Conservation (phyloP, 2,329 filamentous ascomycete genomes). For the Lecanosticta acicola region DNA sequence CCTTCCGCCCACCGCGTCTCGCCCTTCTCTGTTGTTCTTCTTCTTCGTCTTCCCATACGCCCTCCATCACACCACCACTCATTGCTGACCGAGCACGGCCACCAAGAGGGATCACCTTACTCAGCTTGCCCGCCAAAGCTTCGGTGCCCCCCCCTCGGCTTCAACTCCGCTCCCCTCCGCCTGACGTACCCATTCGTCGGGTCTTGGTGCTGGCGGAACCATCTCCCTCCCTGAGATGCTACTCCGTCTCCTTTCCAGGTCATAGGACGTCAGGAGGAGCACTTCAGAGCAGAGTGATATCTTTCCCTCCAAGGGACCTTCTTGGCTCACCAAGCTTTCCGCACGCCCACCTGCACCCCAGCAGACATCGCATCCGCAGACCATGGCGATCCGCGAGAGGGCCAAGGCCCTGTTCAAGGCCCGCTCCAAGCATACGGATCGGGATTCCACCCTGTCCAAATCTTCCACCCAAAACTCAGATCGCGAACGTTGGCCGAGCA, state of each 20-base stretch:
- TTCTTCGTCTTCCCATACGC: no score
- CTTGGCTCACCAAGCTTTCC: neutral
- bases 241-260: neutral
- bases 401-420: constrained; percentile 40
- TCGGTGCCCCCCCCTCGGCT: neutral
- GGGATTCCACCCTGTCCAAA: constrained; percentile 25
- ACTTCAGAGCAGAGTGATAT: neutral
- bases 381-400: constrained; percentile 41
- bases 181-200: constrained; percentile 1
- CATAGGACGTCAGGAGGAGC: constrained; percentile 4
- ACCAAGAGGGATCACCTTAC: no score
- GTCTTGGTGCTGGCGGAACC: neutral
- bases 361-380: constrained; percentile 2
- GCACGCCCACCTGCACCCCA: neutral
- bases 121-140: neutral
- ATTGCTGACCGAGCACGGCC: no score
- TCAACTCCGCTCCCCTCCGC: neutral
- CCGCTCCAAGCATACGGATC: constrained; percentile 29
- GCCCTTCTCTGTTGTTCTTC: no score
- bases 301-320: neutral
- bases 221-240: neutral
- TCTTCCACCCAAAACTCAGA: constrained; percentile 26
- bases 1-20: no score
- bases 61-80: no score
- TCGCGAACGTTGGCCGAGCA: constrained; percentile 36